Conservation (phyloP, 2,329 filamentous ascomycete genomes). For the Coniochaeta ligniaria region DNA sequence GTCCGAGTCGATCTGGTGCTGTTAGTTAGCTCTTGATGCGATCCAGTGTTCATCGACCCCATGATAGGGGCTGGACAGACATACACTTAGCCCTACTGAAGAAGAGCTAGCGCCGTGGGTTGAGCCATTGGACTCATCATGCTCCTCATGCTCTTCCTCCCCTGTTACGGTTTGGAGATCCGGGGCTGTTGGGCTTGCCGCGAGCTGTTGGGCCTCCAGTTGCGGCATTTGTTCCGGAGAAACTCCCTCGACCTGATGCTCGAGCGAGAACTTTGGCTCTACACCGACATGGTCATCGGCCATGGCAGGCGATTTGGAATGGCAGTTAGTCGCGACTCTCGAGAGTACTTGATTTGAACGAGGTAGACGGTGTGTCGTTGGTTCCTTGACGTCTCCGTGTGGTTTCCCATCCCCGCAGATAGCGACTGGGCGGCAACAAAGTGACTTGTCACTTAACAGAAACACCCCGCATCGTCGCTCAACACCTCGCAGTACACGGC, state of each 20-base stretch:
- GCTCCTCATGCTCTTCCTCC: background rate
- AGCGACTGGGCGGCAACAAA: background rate
- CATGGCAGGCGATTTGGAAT: background rate
- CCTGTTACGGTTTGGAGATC: background rate
- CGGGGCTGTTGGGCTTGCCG: background rate
- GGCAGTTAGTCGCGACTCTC: background rate
- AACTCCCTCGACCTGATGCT: background rate
- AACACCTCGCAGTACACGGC: background rate
- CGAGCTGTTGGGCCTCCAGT: background rate
- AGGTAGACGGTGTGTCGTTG: background rate
- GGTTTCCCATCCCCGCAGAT: background rate
- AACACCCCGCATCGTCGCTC: background rate
- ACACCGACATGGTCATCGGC: background rate
- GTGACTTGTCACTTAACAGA: background rate
- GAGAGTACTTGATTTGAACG: background rate
- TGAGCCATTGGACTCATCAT: background rate
- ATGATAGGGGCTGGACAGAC: background rate
- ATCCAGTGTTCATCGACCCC: background rate
- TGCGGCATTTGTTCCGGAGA: background rate
- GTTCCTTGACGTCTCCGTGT: background rate
- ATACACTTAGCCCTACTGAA: background rate
- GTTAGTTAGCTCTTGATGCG: background rate
- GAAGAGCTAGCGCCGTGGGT: background rate
- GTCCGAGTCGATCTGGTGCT: slow-evolving; percentile 1
- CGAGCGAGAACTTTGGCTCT: background rate